These are phyloP conservation scores for Penicillium antarcticum DNA, from an alignment of 495 filamentous ascomycete species.

Conservation along the genomic window DNA sequence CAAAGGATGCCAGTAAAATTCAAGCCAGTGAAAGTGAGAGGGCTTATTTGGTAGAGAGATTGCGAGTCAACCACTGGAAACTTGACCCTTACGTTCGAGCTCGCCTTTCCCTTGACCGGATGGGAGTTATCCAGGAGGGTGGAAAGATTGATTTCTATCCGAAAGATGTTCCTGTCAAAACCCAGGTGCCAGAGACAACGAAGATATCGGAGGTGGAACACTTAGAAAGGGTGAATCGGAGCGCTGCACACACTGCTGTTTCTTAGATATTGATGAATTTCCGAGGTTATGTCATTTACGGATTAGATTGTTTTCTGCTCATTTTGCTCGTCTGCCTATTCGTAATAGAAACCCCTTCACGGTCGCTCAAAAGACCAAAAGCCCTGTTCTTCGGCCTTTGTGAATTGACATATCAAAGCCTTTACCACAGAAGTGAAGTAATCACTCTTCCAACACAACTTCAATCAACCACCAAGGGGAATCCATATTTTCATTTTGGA, in stretches of 20 bases:
- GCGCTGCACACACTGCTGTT: neutral
- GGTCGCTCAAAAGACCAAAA: too few species aligned
- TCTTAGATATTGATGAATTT: slow-evolving; percentile 1
- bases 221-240: slow-evolving; percentile 19
- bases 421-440: too few species aligned
- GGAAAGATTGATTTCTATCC: slow-evolving; percentile 67
- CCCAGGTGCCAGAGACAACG: slow-evolving; percentile 11
- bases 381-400: too few species aligned
- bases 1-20: slow-evolving; percentile 33
- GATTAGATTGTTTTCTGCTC: neutral
- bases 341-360: too few species aligned
- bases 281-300: neutral
- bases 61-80: slow-evolving; percentile 78
- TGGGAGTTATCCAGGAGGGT: slow-evolving; percentile 58
- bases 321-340: too few species aligned
- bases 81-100: slow-evolving; percentile 75
- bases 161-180: slow-evolving; percentile 11
- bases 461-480: too few species aligned
- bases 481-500: too few species aligned
- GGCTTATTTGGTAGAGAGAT: slow-evolving; percentile 54
- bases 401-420: too few species aligned
- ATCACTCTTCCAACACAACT: too few species aligned
- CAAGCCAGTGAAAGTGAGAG: slow-evolving; percentile 51
- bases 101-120: slow-evolving; percentile 66
- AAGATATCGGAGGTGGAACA: slow-evolving; percentile 30